Conservation (phyloP, 2,329 filamentous ascomycete species). For the Massarina eburnea region DNA sequence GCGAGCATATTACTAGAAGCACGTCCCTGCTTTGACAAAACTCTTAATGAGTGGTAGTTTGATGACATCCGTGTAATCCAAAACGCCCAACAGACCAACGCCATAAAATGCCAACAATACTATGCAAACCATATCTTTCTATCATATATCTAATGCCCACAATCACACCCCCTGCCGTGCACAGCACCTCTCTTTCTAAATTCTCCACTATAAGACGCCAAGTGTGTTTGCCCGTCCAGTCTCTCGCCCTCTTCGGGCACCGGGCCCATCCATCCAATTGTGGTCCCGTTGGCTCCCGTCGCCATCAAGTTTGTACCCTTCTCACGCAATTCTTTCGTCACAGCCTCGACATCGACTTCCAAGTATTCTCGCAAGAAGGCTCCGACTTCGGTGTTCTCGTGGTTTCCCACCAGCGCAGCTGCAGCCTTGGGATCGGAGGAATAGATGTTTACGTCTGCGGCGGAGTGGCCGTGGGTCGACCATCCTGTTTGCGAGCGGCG, state of each 20-base stretch:
- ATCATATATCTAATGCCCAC: slow-evolving; percentile 24
- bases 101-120: neutral
- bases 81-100: neutral
- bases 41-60: too few relatives aligned
- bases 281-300: slow-evolving; percentile 25
- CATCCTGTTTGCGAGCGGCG: slow-evolving; percentile 87
- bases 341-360: slow-evolving; percentile 72
- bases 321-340: slow-evolving; percentile 73
- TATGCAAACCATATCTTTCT: slow-evolving; percentile 1
- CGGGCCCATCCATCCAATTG: slow-evolving; percentile 47
- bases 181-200: slow-evolving; percentile 36
- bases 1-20: too few relatives aligned
- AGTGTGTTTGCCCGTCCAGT: slow-evolving; percentile 50
- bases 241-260: slow-evolving; percentile 45
- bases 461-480: slow-evolving; percentile 87
- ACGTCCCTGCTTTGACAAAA: too few relatives aligned
- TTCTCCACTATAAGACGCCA: slow-evolving; percentile 41
- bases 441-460: slow-evolving; percentile 96
- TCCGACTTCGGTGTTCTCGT: slow-evolving; percentile 93
- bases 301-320: slow-evolving; percentile 48
- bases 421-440: slow-evolving; percentile 68
- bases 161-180: slow-evolving; percentile 33
- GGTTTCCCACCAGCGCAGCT: slow-evolving; percentile 73
- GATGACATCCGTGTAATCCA: neutral
- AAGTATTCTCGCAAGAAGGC: slow-evolving; percentile 79